Evolutionary conservation across 441 rosid genomes (phyloP).

Genomic region (Dalechampia spathulata): DNA sequence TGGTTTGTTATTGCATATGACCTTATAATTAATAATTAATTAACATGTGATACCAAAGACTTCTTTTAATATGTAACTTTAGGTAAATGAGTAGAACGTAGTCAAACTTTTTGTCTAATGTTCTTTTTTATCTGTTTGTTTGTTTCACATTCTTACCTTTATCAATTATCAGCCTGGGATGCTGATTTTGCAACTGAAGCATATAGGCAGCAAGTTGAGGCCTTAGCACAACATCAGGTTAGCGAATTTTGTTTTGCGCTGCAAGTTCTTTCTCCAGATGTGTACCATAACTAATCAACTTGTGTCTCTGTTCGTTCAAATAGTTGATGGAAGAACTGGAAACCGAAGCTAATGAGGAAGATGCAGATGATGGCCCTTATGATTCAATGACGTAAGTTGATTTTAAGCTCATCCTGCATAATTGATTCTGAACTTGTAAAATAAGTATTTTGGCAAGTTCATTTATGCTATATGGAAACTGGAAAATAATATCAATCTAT

Average conservation of each 20-base stretch:
- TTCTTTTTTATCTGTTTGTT: too few species aligned
- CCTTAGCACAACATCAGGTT: slow-evolving; percentile 94
- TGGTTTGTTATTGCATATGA: too few species aligned
- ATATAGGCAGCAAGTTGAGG: slow-evolving; percentile 94
- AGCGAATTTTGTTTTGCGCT: slow-evolving; percentile 11
- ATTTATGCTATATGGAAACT: not conserved
- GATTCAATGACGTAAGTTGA: slow-evolving; percentile 57
- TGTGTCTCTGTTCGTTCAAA: slow-evolving; percentile 15
- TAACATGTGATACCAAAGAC: too few species aligned
- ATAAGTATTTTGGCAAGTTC: slow-evolving; percentile 2
- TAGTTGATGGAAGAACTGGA: slow-evolving; percentile 95
- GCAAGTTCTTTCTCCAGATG: not conserved
- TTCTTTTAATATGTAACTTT: too few species aligned
- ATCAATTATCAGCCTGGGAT: slow-evolving; percentile 72
- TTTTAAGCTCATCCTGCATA: slow-evolving; percentile 21
- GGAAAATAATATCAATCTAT: too few species aligned
- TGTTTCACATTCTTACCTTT: not conserved
- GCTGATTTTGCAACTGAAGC: slow-evolving; percentile 99
- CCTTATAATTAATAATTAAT: too few species aligned
- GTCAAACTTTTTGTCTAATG: not conserved
- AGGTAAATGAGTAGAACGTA: not conserved
- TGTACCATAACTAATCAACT: slow-evolving; percentile 20
- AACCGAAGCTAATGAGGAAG: slow-evolving; percentile 85
- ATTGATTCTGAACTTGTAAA: too few species aligned
- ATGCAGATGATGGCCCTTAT: slow-evolving; percentile 45